Base-by-base conservation (phyloP, 352 stramenopile genomes). In the Pythium aquatile region DNA sequence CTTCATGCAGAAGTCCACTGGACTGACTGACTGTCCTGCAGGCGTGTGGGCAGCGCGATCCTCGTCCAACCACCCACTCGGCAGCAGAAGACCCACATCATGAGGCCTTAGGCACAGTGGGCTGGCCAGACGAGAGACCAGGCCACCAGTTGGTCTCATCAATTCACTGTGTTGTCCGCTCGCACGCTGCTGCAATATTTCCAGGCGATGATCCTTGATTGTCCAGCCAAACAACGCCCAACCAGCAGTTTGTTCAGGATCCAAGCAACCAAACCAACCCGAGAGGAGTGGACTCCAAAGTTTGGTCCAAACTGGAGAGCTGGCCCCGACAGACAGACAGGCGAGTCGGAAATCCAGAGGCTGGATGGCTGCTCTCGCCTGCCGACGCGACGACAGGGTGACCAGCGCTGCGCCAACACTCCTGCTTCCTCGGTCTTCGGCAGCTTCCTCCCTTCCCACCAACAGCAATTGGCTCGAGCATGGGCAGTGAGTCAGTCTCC, bases 351-450 rank as follows among this genome's bases (percentile, higher is more conserved):
- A 48, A 28, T 29, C 17, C 44, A 20, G 6, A 29, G n/a, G n/a
- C 44, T 51, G 44, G 44, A 51, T 51, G 44, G 44, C 44, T 51
- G 44, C 44, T 51, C 44, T 51, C 29, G 20, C 44, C n/a, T 51
- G 20, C 20, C 44, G 44, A 51, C 44, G 8, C n/a, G 44, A 51
- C 44, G 44, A 51, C 44, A 51, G 29, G 29, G n/a, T 51, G 44
- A 51, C 44, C 44, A 51, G 44, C 44, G 1, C 44, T 6, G 5
- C 20, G 17, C 44, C 7, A 51, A 51, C n/a, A 42, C 10, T 37
- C 32, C 10, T 37, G 6, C 14, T 51, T 51, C 44, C n/a, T 51
- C 20, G 4, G 44, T 51, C 44, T 51, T 51, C 44, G 44, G 2
- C 44, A 35, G 8, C 32, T 9, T 24, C 32, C 40, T 48, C 40